Conservation (phyloP, 345 rosid species). For the Lepidium sativum region DNA sequence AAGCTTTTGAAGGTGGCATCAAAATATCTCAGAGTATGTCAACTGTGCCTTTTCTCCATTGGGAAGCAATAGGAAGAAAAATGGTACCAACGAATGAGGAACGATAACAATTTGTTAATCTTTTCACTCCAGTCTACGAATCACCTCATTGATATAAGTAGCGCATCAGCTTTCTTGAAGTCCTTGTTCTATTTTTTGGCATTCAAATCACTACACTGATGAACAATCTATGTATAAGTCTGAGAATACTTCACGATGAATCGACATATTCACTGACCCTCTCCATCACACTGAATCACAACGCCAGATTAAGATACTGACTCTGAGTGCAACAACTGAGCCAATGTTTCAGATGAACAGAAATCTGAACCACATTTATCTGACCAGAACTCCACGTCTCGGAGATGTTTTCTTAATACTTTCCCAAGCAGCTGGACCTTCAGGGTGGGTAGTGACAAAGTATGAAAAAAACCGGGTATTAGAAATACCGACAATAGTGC, state of each 20-base stretch:
- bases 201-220: not conserved
- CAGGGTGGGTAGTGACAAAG: conserved; percentile 46
- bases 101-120: not conserved
- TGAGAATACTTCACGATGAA: not conserved
- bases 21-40: not conserved
- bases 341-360: not conserved
- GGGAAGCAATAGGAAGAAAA: not conserved
- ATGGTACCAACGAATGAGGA: not conserved
- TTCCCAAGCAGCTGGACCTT: conserved; percentile 58
- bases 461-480: conserved; percentile 29
- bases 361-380: not conserved
- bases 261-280: not conserved
- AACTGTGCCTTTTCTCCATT: not conserved
- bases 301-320: not conserved
- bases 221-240: not conserved
- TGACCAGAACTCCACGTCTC: not conserved
- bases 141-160: not conserved
- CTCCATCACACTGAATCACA: not conserved
- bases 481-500: conserved; percentile 44
- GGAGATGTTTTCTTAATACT: conserved; percentile 34
- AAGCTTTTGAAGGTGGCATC: not conserved
- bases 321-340: not conserved
- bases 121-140: not conserved
- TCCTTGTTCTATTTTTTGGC: not conserved
- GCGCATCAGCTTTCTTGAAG: not conserved